These are phyloP conservation scores for Emiliania huxleyi DNA, from an alignment of 78 protist species.

Conservation along the genomic window DNA sequence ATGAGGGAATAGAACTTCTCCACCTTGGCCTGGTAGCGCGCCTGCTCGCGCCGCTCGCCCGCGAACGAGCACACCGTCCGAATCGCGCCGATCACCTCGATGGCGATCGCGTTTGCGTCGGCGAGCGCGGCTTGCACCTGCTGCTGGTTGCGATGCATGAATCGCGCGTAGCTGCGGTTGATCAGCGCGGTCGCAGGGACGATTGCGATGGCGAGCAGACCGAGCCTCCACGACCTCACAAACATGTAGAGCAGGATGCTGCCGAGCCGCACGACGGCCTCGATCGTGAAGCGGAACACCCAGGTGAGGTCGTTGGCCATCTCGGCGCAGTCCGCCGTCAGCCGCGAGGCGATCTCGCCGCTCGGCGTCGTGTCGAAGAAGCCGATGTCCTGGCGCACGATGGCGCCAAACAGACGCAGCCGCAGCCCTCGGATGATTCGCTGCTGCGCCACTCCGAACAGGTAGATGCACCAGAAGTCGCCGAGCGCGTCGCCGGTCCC, in stretches of 20 bases:
- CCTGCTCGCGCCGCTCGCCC: neutral
- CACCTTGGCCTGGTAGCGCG: neutral
- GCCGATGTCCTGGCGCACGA: slow-evolving; percentile 32
- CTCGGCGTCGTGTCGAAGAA: slow-evolving; percentile 30
- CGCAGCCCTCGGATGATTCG: slow-evolving; percentile 27
- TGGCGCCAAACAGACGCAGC: neutral
- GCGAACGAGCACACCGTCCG: slow-evolving; percentile 18
- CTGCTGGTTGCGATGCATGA: too few species aligned
- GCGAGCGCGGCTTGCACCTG: too few species aligned
- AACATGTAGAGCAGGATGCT: slow-evolving; percentile 30
- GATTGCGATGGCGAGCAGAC: neutral
- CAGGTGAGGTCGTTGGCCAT: slow-evolving; percentile 57
- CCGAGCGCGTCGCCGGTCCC: slow-evolving; percentile 40
- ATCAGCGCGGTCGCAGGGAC: too few species aligned
- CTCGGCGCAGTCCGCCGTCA: slow-evolving; percentile 25
- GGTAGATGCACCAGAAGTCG: slow-evolving; percentile 46
- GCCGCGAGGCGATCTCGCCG: slow-evolving; percentile 33
- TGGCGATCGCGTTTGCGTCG: slow-evolving; percentile 36
- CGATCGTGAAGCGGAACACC: slow-evolving; percentile 52
- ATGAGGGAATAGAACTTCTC: neutral
- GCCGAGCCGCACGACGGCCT: slow-evolving; percentile 36
- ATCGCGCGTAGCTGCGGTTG: too few species aligned
- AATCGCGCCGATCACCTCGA: slow-evolving; percentile 19
- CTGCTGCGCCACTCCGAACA: slow-evolving; percentile 55
- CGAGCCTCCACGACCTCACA: neutral